Conservation (phyloP, 2,329 filamentous ascomycete genomes). For the Fusarium sp. region DNA sequence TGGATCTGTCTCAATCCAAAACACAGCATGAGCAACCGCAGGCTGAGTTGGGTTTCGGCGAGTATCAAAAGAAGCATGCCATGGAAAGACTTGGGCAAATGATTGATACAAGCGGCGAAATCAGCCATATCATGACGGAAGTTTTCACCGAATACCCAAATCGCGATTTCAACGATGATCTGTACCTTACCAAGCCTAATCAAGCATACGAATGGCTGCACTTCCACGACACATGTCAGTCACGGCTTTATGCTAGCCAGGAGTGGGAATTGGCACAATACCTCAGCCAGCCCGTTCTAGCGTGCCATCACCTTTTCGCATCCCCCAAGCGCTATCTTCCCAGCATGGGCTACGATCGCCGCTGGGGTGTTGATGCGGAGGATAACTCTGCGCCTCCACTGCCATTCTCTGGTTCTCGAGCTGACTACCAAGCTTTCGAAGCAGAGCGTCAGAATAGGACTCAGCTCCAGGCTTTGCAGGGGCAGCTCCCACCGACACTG, state of each 20-base stretch:
- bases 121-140: constrained; percentile 81
- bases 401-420: constrained; percentile 84
- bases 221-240: constrained; percentile 88
- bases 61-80: constrained; percentile 76
- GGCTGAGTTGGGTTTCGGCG: constrained; percentile 74
- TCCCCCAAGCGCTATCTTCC: constrained; percentile 67
- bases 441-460: constrained; percentile 81
- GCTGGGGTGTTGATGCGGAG: constrained; percentile 55
- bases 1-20: constrained; percentile 54
- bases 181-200: constrained; percentile 86
- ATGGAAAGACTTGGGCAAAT: constrained; percentile 79
- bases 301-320: constrained; percentile 92
- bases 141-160: constrained; percentile 88
- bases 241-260: constrained; percentile 81
- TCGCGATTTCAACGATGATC: constrained; percentile 93
- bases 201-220: constrained; percentile 93
- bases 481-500: constrained; percentile 75
- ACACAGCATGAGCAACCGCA: constrained; percentile 64
- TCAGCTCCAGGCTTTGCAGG: constrained; percentile 78
- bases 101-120: constrained; percentile 81
- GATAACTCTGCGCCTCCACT: constrained; percentile 64
- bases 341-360: constrained; percentile 55
- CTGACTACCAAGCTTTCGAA: constrained; percentile 84
- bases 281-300: constrained; percentile 84
- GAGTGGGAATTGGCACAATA: constrained; percentile 95